Evolutionary conservation across 331 rosid species (phyloP).

Genomic region (Dryas integrifolia): DNA sequence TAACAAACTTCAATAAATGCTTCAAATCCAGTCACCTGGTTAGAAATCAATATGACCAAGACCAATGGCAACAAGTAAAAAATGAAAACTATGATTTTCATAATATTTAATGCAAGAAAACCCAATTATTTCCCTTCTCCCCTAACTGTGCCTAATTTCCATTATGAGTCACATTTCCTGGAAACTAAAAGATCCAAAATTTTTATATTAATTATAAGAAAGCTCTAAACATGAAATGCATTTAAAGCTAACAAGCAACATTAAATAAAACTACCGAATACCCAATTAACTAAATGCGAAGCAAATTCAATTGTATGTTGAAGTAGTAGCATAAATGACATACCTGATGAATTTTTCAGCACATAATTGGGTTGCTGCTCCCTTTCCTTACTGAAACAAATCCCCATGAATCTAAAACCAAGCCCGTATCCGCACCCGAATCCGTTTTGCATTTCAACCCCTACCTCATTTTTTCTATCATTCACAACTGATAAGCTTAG

Average conservation of each 20-base stretch:
- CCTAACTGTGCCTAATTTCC: background rate
- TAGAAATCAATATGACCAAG: background rate
- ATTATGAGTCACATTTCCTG: background rate
- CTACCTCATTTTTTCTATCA: constrained; percentile 15
- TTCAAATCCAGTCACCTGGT: background rate
- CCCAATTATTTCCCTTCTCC: background rate
- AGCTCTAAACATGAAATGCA: background rate
- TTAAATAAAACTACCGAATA: background rate
- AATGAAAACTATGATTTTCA: background rate
- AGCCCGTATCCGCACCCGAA: constrained; percentile 15
- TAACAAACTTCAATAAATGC: constrained; percentile 1
- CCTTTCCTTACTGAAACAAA: constrained; percentile 72
- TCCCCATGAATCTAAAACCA: constrained; percentile 63
- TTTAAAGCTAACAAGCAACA: background rate
- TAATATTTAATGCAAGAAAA: background rate
- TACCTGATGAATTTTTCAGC: constrained; percentile 29
- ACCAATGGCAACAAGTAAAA: background rate
- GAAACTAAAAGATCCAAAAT: background rate
- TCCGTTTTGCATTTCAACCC: constrained; percentile 29
- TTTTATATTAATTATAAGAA: no score
- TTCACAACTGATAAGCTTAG: constrained; percentile 13
- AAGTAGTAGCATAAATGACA: no score
- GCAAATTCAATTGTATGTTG: no score
- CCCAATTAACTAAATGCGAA: background rate
- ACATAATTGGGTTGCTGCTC: constrained; percentile 17